Conservation (phyloP, 768 basidiomycete genomes). For the Suillus americanus region DNA sequence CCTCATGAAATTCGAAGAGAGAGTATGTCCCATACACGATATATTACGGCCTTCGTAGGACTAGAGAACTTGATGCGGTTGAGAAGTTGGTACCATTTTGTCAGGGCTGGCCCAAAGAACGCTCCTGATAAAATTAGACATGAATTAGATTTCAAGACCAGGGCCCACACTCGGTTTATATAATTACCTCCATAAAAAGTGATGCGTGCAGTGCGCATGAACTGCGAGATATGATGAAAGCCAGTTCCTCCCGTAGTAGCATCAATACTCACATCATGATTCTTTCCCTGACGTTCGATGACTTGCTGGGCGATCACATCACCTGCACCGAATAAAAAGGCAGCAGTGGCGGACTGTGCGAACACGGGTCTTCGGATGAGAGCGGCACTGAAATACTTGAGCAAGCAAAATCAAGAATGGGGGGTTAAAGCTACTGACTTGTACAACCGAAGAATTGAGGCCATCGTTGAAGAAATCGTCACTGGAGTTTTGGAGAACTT, state of each 20-base stretch:
- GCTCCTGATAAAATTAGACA: slow-evolving; percentile 38
- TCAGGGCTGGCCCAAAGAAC: slow-evolving; percentile 79
- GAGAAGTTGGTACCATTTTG: slow-evolving; percentile 78
- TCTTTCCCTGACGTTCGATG: slow-evolving; percentile 66
- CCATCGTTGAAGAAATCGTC: slow-evolving; percentile 31
- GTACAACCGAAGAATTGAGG: slow-evolving; percentile 44
- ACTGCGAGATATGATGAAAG: slow-evolving; percentile 32
- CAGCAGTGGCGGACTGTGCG: slow-evolving; percentile 64
- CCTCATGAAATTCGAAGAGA: neutral
- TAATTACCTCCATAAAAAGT: slow-evolving; percentile 69
- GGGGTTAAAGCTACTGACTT: slow-evolving; percentile 26
- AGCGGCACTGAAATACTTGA: slow-evolving; percentile 42
- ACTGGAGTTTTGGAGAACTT: too few relatives aligned
- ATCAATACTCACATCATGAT: slow-evolving; percentile 67
- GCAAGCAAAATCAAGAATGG: slow-evolving; percentile 6
- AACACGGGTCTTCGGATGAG: slow-evolving; percentile 63
- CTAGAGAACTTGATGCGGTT: slow-evolving; percentile 67
- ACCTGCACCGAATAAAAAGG: slow-evolving; percentile 68
- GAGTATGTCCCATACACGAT: slow-evolving; percentile 47
- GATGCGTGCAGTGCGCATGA: slow-evolving; percentile 60
- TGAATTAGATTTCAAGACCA: neutral
- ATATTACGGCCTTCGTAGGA: slow-evolving; percentile 57
- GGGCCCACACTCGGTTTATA: neutral
- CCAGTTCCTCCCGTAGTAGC: neutral
- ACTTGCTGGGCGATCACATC: slow-evolving; percentile 87